phyloP scores from a whole-genome alignment of 2,329 filamentous ascomycete genomes.

The Aspergillus sp. region DNA sequence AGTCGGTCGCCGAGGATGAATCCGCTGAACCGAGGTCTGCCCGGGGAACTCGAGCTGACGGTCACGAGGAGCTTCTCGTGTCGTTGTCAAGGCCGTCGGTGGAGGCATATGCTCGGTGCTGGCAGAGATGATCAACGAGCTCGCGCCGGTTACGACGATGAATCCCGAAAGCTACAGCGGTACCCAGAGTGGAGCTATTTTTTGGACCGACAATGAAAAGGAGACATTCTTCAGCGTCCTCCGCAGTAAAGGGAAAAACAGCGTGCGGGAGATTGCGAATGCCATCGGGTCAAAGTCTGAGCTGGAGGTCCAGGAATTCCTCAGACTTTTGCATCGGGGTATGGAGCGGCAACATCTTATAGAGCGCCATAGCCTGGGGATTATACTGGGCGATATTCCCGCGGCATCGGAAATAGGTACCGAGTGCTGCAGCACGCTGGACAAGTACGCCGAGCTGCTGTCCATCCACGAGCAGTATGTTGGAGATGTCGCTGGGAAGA shows the following conservation, averaged over 20 bases:
- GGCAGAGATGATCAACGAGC: constrained; percentile 47
- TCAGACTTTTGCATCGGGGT: constrained; percentile 51
- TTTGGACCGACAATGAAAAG: constrained; percentile 67
- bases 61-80: constrained; percentile 5
- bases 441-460: constrained; percentile 58
- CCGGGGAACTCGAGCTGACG: constrained; percentile 3
- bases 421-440: constrained; percentile 56
- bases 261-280: constrained; percentile 53
- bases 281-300: constrained; percentile 62
- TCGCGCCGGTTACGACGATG: constrained; percentile 3
- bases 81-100: constrained; percentile 36
- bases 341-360: constrained; percentile 33
- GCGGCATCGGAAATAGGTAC: constrained; percentile 63
- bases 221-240: constrained; percentile 57
- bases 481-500: constrained; percentile 52
- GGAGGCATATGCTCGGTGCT: constrained; percentile 42
- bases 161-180: constrained; percentile 19
- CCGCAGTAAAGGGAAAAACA: constrained; percentile 52
- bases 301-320: constrained; percentile 62
- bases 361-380: constrained; percentile 23
- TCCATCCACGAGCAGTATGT: constrained; percentile 54
- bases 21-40: not conserved
- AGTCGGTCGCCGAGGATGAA: not conserved
- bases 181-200: constrained; percentile 58
- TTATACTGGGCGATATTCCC: constrained; percentile 51